Base-by-base conservation (phyloP, 1,139 yeast genomes). In the Lodderomyces orthopsilosis region DNA sequence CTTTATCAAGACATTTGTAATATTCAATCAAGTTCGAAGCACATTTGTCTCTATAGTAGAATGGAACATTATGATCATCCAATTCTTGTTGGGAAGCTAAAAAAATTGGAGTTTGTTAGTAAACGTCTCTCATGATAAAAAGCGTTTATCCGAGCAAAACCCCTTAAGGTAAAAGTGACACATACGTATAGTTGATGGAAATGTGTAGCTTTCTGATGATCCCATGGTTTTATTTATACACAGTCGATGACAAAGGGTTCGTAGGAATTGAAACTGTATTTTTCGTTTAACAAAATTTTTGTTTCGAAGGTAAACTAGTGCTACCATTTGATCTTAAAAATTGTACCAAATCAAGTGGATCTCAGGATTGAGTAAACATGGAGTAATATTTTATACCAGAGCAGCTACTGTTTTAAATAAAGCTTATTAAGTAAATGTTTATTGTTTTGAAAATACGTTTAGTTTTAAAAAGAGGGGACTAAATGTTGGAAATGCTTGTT, bases 1-100 rank as follows among this genome's bases (percentile, higher is more conserved):
- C 78, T 54, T 70, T 72, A 52, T 69, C 70, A 45, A 73, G 70
- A 54, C 78, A 73, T 51, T 71, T 66, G 55, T 69, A 73, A 60
- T 73, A 73, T 44, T 63, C 60, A 48, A 73, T 72, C 53, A 70
- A 66, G 50, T 63, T 75, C 40, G 74, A 65, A 38, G 78, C 77
- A 61, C 78, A 73, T 47, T 62, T 66, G 56, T 73, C 78, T 61
- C 78, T 67, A 59, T 73, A 61, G 50, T 68, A 59, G 55, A 72
- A 72, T 14, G 78, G 77, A 34, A 73, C 75, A 43, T 71, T 65
- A 46, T 66, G 58, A 34, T 62, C 69, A 51, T 73, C 77, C 59
- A 73, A 63, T 47, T 71, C 76, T 49, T 64, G 53, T 53, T 65
- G 71, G 30, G 75, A 51, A 32, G 54, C 54, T 52, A 39, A 10